Evolutionary conservation across 345 rosid genomes (phyloP), one percentile per base, ranked within the genome.

Genomic region (Raphanus sativus): DNA sequence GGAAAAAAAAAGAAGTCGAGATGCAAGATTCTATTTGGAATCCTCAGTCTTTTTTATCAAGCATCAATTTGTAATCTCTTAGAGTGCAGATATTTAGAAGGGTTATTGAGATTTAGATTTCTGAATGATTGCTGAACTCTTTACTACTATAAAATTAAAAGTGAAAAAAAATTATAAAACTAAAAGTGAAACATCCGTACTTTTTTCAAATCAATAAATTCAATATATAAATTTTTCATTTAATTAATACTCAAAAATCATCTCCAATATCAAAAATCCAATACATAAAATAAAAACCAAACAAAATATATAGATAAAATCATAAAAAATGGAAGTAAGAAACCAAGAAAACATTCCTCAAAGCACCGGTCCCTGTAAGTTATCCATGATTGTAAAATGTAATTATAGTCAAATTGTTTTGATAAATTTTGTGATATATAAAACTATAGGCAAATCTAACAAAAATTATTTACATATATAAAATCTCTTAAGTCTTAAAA

Each of bases 1-100:
- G 0, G 8, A 32, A 32, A 63, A 32, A 32, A 63, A 0, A n/a
- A 50, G 24, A 52, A 62, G 66, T 15, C 11, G 45, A 62, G 48
- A 36, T 65, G 17, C 36, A 25, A 58, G 55, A 70, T 59, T 58
- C 62, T 58, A 58, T 58, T 58, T 58, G 32, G 62, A 58, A 58
- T 25, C 62, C 40, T 36, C 40, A 8, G 40, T 52, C 58, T 15
- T 52, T 50, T 5, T 52, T n/a, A 21, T 52, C 25, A 15, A 52
- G 17, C 24, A 15, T 55, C 32, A 12, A 34, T 33, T 69, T 24
- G 48, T 12, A 32, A 54, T 55, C 62, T 69, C 21, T 17, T 5
- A 33, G 32, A 55, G 33, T 17, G 6, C 6, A 4, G 71, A 30
- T 69, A 32, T 32, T 8, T 32, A 68, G 29, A 5, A 40, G 48